phyloP scores from a whole-genome alignment of 257 asterid genomes.

The Nicotiana paniculata region DNA sequence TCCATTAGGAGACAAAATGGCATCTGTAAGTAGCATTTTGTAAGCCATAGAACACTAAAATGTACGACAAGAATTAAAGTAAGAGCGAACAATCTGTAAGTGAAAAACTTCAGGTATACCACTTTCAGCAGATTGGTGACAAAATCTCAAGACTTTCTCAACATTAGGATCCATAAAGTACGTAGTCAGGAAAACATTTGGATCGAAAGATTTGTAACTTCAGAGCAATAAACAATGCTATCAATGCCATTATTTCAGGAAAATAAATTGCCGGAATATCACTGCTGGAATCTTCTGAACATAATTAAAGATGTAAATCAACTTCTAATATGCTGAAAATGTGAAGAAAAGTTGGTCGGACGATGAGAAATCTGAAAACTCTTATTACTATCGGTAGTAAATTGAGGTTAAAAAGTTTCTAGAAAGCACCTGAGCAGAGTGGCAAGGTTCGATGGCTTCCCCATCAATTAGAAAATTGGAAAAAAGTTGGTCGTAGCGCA shows the following conservation, averaged over 20 bases:
- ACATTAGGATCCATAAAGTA: neutral
- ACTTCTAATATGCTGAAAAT: neutral
- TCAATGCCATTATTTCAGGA: neutral
- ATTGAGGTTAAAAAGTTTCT: no score
- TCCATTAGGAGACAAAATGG: conserved; percentile 93
- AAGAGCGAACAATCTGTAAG: neutral
- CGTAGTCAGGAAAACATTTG: neutral
- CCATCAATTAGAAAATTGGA: no score
- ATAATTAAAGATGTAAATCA: neutral
- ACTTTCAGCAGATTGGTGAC: neutral
- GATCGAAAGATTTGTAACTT: neutral
- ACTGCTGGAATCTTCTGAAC: neutral
- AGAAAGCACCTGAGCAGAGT: no score
- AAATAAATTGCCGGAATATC: neutral
- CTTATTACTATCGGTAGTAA: no score
- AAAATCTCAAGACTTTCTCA: neutral
- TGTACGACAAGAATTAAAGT: neutral
- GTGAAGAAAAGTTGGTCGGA: no score
- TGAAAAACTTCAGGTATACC: neutral
- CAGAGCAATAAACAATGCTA: neutral
- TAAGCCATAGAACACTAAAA: conserved; percentile 10
- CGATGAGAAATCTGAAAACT: no score
- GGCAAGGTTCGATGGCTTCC: no score
- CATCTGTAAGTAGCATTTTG: conserved; percentile 50
- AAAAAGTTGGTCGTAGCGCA: no score